Percentiles rank a stretch among this genome's conserved stretches.
phyloP scores from a whole-genome alignment of 2,329 filamentous ascomycete genomes.

The Cordyceps cateniannulata region DNA sequence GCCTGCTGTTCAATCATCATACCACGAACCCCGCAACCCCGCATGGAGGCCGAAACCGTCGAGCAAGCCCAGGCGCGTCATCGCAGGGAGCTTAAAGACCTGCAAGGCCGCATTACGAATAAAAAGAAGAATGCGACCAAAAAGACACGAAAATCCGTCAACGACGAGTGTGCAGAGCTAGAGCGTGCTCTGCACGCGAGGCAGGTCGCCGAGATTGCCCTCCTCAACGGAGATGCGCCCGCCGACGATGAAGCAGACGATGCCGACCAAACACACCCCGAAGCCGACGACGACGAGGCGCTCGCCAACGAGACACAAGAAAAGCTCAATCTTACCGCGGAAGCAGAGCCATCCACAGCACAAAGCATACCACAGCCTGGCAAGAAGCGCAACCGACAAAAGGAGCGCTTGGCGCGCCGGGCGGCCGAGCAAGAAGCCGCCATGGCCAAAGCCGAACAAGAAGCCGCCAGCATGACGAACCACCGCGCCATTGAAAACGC shows the following conservation, averaged over 20 bases:
- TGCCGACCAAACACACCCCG: conserved; percentile 16
- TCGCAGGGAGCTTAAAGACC: conserved; percentile 79
- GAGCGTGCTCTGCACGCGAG: conserved; percentile 60
- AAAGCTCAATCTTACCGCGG: conserved; percentile 17
- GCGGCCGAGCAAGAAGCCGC: conserved; percentile 76
- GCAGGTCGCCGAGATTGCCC: conserved; percentile 55
- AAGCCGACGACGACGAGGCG: conserved; percentile 14
- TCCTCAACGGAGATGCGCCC: conserved; percentile 25
- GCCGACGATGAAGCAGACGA: conserved; percentile 16
- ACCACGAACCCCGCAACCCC: not conserved
- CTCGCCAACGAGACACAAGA: conserved; percentile 17
- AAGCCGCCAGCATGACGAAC: conserved; percentile 70
- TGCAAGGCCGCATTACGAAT: conserved; percentile 78
- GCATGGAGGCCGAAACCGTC: conserved; percentile 45
- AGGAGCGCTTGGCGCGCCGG: conserved; percentile 81
- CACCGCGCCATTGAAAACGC: conserved; percentile 62
- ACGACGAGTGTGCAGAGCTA: conserved; percentile 66
- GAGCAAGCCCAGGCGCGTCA: conserved; percentile 76
- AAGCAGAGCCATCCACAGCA: not conserved
- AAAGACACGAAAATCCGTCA: conserved; percentile 69
- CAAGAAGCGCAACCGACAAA: conserved; percentile 85
- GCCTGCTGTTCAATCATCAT: not conserved
- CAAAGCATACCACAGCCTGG: conserved; percentile 19
- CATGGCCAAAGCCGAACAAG: conserved; percentile 60
- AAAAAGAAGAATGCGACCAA: conserved; percentile 98